Base-by-base conservation (phyloP, 495 filamentous ascomycete species). In the Pyrenopolyporus hunteri region DNA sequence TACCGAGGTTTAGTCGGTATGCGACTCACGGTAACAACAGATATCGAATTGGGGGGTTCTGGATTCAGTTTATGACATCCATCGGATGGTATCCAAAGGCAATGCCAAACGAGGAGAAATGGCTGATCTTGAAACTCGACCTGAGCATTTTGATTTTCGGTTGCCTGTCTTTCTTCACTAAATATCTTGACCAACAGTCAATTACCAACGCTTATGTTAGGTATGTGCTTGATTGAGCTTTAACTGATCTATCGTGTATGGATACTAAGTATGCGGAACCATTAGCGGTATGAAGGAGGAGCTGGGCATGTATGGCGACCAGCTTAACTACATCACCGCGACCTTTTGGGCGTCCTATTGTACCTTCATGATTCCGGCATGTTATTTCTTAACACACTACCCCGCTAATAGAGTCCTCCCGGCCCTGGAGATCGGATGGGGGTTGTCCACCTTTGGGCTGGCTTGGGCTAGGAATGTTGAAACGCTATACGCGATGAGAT, bases 311-410 rank as follows among this genome's bases (percentile, higher is more conserved):
- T 25, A 66, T 3, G 70, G 70, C 5, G 63, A 70, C 35, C 49
- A 72, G 43, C 25, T 75, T 26, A 74, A 74, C 50, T 75, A 74
- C 20, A 71, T 75, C 31, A 74, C 66, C 1, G 67, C 70, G 6
- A 67, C 67, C n/a, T 75, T 73, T 54, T 73, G 69, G 73, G 69
- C 65, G 14, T 65, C 71, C 2, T 75, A 75, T 19, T 66, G 67
- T 17, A 53, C 69, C 13, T 79, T 83, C 70, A 59, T 73, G 67
- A 56, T 67, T 25, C 82, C 80, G 33, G 78, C 80, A 2, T 73
- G 71, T 42, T 76, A 73, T 51, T 69, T 70, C 36, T 47, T 73
- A 54, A 35, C 71, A 58, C 61, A 59, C 66, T 60, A 69, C 63
- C 57, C 72, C 46, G 59, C 72, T 47, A 65, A 66, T 61, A 26